Base-by-base conservation (phyloP, 345 rosid genomes). In the Populus simonii region DNA sequence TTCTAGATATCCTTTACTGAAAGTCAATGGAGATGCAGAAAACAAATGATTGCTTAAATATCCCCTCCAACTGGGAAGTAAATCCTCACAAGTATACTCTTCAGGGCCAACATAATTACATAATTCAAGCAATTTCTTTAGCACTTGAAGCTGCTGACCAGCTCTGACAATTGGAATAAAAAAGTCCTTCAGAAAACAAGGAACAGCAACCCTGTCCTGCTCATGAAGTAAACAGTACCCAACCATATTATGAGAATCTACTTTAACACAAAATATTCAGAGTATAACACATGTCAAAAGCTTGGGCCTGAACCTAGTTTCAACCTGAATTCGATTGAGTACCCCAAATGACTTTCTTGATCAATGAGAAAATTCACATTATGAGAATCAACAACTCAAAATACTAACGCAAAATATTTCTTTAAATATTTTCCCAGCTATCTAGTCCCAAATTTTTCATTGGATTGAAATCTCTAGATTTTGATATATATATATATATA, bases 81-180 rank as follows among this genome's bases (percentile, higher is more conserved):
- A 83, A 81, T 92, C 92, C 61, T 87, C 86, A 77, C 82, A 87
- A 66, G 70, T 84, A 82, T 78, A 70, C 84, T 84, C 84, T 70
- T 90, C 89, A 72, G 86, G 75, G 79, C 85, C 87, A 80, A 85
- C 81, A 84, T 79, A 87, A 79, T 86, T 85, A 82, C 89, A 89
- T 69, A 90, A 72, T 85, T 93, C 99, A 80, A 95, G 88, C 85
- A 95, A 86, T 78, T 91, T 92, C 84, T 90, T 92, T 63, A 95
- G 77, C 29, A 92, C 94, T 90, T 93, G 97, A 79, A 95, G 97
- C 88, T 95, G 99, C 86, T 93, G 99, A 76, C 99, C 99, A 74
- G 97, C 97, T 89, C 99, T 92, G 67, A 93, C 74, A 81, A 95
- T 85, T 76, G 93, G 97, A 88, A 86, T 83, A 80, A 88, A 68